Evolutionary conservation across 192 early-diverging fungal genomes (phyloP).

Genomic region (Paraglomus brasilianum): DNA sequence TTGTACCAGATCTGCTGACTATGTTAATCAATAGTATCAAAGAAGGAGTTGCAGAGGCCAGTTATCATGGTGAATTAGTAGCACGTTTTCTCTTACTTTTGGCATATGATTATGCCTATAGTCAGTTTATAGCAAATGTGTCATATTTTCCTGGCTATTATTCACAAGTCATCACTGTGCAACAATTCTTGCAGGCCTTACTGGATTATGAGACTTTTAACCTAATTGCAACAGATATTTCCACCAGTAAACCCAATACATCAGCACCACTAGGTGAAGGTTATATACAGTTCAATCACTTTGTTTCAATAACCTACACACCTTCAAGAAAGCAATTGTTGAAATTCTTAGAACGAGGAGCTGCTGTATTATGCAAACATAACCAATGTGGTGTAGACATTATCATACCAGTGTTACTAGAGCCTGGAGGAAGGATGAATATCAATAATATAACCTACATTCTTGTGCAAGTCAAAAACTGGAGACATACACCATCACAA

Average conservation of each 20-base stretch:
- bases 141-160: neutral
- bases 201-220: too few species aligned
- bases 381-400: conserved; percentile 11
- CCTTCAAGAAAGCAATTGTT: neutral
- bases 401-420: conserved; percentile 6
- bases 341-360: neutral
- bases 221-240: too few species aligned
- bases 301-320: conserved; percentile 10
- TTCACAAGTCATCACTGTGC: neutral
- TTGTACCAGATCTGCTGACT: neutral
- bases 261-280: neutral
- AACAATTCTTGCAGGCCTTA: conserved; percentile 2
- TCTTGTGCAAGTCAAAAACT: conserved; percentile 18
- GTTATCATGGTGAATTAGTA: neutral
- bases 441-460: neutral
- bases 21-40: neutral
- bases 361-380: conserved; percentile 9
- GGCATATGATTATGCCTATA: neutral
- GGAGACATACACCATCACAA: neutral
- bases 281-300: conserved; percentile 15
- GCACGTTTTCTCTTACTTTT: conserved; percentile 10
- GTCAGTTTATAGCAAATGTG: neutral
- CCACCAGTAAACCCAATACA: too few species aligned
- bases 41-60: conserved; percentile 1
- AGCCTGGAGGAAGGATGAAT: neutral